Conservation (phyloP, 2,329 filamentous ascomycete genomes). For the Epichloe festucae region DNA sequence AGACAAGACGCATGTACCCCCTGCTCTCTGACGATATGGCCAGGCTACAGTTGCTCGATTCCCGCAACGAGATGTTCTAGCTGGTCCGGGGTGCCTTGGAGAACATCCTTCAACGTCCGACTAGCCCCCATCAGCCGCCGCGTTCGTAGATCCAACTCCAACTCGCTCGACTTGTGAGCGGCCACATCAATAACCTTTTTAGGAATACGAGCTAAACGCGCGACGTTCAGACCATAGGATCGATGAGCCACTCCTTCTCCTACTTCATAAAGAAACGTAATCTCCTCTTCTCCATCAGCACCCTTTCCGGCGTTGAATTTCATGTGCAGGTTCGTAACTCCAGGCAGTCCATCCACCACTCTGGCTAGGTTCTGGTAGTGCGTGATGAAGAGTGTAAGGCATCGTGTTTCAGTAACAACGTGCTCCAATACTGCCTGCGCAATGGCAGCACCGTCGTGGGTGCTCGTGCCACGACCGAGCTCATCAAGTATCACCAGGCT, state of each 20-base stretch:
- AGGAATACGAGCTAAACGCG: slow-evolving; percentile 71
- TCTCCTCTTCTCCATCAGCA: slow-evolving; percentile 50
- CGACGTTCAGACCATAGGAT: slow-evolving; percentile 90
- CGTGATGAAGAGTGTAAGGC: slow-evolving; percentile 89
- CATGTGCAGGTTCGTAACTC: slow-evolving; percentile 89
- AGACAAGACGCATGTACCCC: neutral
- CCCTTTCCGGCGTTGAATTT: slow-evolving; percentile 47
- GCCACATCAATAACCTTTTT: slow-evolving; percentile 66
- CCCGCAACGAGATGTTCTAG: slow-evolving; percentile 40
- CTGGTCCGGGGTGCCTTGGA: slow-evolving; percentile 25
- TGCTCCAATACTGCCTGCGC: slow-evolving; percentile 83
- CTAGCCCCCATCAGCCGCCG: slow-evolving; percentile 44
- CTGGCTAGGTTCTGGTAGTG: slow-evolving; percentile 81
- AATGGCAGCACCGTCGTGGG: slow-evolving; percentile 92
- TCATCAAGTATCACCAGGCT: slow-evolving; percentile 89
- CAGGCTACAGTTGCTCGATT: slow-evolving; percentile 44
- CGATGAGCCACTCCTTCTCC: slow-evolving; percentile 84
- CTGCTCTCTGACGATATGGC: neutral
- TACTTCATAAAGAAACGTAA: slow-evolving; percentile 92
- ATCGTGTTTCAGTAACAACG: slow-evolving; percentile 59
- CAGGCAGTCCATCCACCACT: slow-evolving; percentile 54
- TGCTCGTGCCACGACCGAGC: slow-evolving; percentile 82
- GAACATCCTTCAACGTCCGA: slow-evolving; percentile 28
- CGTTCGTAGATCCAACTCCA: slow-evolving; percentile 60
- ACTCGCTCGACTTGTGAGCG: slow-evolving; percentile 60